Base-by-base conservation (phyloP, 805 yeast species). In the Pichia manshurica region DNA sequence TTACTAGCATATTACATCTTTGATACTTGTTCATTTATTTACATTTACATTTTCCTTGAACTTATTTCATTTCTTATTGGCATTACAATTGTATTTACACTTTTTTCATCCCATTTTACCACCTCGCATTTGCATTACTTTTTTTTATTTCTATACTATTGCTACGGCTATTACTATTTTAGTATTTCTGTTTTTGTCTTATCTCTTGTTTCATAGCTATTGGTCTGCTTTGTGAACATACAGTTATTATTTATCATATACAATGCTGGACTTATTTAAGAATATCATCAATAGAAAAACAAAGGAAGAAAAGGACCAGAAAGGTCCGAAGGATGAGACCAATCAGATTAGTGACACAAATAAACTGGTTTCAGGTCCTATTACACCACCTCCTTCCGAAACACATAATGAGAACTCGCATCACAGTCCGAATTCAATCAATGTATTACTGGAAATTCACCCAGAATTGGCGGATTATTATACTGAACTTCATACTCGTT, bases 221-320 rank as follows among this genome's bases (percentile, higher is more conserved):
- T n/a, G n/a, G n/a, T 23, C 13, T 3, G 17, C 21, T 31, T 41
- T n/a, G 6, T 23, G 28, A 20, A 21, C 19, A 31, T 20, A 10
- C 29, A 19, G 29, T 15, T 19, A 15, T 3, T 22, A 37, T 13
- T 19, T 37, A 19, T 15, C 25, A 1, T 16, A 39, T 12, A 35
- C 15, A 9, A 62, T 62, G 66, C 41, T 62, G 38, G 66, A 61
- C 37, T 49, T 62, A 12, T 58, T 62, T 42, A 61, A 61, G 31
- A 61, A 55, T 34, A 60, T 62, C 12, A 54, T 62, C 29, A 55
- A 54, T 42, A 40, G 58, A 29, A 41, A 22, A 34, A 20, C 39
- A 25, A 46, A 46, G 35, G 54, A 48, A 33, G 32, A 29, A 33
- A 39, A 42, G 17, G 43, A 37, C 25, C 22, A 8, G 8, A 29